Percentiles rank a stretch among this genome's conserved stretches.
phyloP scores from a whole-genome alignment of 106 monocot genomes.

The Posidonia australis region DNA sequence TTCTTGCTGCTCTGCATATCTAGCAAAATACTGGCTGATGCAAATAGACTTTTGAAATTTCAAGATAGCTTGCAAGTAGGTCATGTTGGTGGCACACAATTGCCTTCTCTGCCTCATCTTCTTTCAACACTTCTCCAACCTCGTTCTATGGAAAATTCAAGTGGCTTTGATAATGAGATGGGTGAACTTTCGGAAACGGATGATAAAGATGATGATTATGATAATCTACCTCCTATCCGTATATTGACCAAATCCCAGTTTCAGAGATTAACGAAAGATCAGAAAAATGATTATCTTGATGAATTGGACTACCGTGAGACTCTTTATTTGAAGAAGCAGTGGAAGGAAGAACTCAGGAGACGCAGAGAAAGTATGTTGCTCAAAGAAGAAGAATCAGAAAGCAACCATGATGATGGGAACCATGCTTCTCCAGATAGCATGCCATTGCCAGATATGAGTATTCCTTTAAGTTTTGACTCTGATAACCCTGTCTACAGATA shows the following conservation, averaged over 20 bases:
- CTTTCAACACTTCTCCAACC: conserved; percentile 65
- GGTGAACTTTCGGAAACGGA: conserved; percentile 20
- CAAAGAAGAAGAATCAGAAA: conserved; percentile 4
- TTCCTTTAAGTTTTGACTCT: conserved; percentile 69
- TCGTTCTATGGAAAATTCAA: conserved; percentile 10
- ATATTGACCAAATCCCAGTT: conserved; percentile 67
- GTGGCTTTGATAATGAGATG: conserved; percentile 23
- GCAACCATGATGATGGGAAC: conserved; percentile 20
- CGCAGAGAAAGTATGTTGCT: conserved; percentile 20
- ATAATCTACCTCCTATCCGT: conserved; percentile 70
- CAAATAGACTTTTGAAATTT: conserved; percentile 58
- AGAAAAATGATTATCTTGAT: conserved; percentile 78
- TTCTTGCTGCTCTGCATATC: conserved; percentile 58
- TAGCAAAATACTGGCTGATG: conserved; percentile 66
- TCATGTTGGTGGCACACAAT: conserved; percentile 18
- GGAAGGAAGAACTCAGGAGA: conserved; percentile 54
- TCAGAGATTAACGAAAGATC: conserved; percentile 45
- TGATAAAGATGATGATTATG: conserved; percentile 66
- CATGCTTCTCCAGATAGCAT: conserved; percentile 27
- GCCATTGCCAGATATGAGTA: conserved; percentile 43
- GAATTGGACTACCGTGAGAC: conserved; percentile 90
- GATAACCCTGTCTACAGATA: conserved; percentile 48
- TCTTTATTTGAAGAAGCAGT: conserved; percentile 79
- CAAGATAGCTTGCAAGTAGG: conserved; percentile 40
- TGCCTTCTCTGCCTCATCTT: conserved; percentile 82